These are phyloP conservation scores for Kodamaea sagamina DNA, from an alignment of 805 yeast species.

Conservation along the genomic window DNA sequence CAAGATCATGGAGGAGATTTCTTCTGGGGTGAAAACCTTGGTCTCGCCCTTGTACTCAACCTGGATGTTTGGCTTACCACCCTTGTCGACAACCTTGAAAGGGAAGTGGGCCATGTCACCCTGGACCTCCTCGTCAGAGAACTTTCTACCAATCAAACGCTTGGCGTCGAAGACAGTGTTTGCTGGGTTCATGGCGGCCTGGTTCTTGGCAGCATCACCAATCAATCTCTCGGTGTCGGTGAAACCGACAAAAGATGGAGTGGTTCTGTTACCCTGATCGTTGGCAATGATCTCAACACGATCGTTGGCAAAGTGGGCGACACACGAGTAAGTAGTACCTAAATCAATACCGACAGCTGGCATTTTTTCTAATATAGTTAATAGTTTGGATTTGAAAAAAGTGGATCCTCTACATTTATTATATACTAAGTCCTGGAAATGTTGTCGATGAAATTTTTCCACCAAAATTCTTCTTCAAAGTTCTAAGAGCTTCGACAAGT, in stretches of 20 bases:
- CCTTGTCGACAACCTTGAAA: slow-evolving; percentile 33
- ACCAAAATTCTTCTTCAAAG: slow-evolving; percentile 12
- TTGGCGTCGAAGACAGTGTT: slow-evolving; percentile 37
- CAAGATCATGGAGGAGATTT: slow-evolving; percentile 35
- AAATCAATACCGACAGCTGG: slow-evolving; percentile 37
- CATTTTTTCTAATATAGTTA: slow-evolving; percentile 18
- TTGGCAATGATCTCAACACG: slow-evolving; percentile 36
- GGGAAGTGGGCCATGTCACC: slow-evolving; percentile 35
- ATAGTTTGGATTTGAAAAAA: slow-evolving; percentile 2
- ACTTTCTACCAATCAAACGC: slow-evolving; percentile 36
- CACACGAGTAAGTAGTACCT: slow-evolving; percentile 38
- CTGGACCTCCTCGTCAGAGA: slow-evolving; percentile 30
- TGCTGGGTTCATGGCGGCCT: slow-evolving; percentile 36
- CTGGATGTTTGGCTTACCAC: slow-evolving; percentile 32
- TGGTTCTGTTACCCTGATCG: slow-evolving; percentile 38
- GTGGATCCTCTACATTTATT: slow-evolving; percentile 12
- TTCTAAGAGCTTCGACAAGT: slow-evolving; percentile 17
- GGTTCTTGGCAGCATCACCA: slow-evolving; percentile 38
- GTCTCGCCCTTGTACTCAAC: slow-evolving; percentile 37
- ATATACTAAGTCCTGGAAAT: slow-evolving; percentile 7
- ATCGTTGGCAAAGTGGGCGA: slow-evolving; percentile 35
- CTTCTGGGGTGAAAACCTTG: slow-evolving; percentile 36
- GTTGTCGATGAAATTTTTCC: slow-evolving; percentile 11
- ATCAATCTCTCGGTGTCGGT: slow-evolving; percentile 36
- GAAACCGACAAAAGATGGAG: slow-evolving; percentile 36